Base-by-base conservation (phyloP, 257 asterid genomes). In the Solanum tarapatanum region DNA sequence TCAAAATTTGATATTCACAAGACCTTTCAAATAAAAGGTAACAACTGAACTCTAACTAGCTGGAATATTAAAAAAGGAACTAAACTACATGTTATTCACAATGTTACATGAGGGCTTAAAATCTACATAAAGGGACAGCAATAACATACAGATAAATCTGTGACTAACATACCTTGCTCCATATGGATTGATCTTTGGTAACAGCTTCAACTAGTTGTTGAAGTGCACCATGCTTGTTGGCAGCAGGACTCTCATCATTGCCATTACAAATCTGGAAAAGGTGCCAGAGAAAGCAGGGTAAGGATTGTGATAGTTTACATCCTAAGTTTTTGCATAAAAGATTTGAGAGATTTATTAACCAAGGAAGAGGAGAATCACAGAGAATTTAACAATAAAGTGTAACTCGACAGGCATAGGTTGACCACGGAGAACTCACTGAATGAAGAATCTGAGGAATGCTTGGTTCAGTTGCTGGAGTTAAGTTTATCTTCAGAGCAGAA, bases 401-500 rank as follows among this genome's bases (percentile, higher is more conserved):
- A 84, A 51, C 51, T 86, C 60, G 73, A 69, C 60, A 64, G 64
- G 51, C 66, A 37, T 66, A 85, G 60, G 19, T 30, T 89, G 86
- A 74, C 51, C 60, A 33, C 80, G 58, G 76, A 55, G 51, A 87
- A 86, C 98, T 93, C 90, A 97, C 99, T 92, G 93, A 73, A 93
- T 97, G 99, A 90, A 97, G 99, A 90, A 97, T 91, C 93, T 96
- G 98, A 74, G 99, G 99, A 91, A 97, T 96, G 89, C 99, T 97
- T 21, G 96, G 98, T 76, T 94, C 99, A 45, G 90, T 82, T 88
- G 93, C 97, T 35, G 92, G 76, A 89, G 93, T 89, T 86, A 93
- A 87, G 91, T 91, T 94, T 84, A 91, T 84, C 84, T 90, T 91
- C 92, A 90, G 87, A 87, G 91, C 87, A 87, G 98, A 88, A 64